phyloP scores from a whole-genome alignment of 73 alveolate genomes.

The Breviolum minutum region DNA sequence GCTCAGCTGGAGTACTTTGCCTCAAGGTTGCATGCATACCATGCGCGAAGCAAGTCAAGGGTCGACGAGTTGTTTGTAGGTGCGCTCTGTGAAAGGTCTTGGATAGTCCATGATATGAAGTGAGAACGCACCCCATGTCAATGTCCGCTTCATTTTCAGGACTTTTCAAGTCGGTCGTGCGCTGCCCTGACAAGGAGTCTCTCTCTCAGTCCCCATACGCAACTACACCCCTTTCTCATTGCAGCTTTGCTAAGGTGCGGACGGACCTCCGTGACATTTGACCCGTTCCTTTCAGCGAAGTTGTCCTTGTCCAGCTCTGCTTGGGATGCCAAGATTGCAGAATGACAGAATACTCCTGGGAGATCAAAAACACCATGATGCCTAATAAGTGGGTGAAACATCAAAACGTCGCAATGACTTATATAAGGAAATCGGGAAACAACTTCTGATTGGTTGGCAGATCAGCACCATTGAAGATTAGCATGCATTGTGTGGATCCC shows the following conservation, averaged over 20 bases:
- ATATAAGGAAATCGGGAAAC: background rate
- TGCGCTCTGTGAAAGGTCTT: background rate
- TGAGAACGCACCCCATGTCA: background rate
- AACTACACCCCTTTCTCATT: too few species aligned
- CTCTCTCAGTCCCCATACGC: background rate
- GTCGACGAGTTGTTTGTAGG: conserved; percentile 86
- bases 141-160: background rate
- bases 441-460: too few species aligned
- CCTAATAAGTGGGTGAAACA: too few species aligned
- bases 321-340: background rate
- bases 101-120: background rate
- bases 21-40: conserved; percentile 48
- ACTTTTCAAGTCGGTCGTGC: conserved; percentile 75
- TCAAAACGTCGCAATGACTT: background rate
- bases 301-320: conserved; percentile 64
- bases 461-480: too few species aligned
- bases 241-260: conserved; percentile 34
- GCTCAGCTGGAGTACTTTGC: background rate
- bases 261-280: conserved; percentile 66
- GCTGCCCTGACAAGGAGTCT: conserved; percentile 35
- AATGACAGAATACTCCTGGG: too few species aligned
- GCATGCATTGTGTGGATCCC: too few species aligned
- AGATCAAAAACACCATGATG: too few species aligned
- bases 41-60: conserved; percentile 52
- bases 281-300: conserved; percentile 86